phyloP scores from a whole-genome alignment of 2,329 filamentous ascomycete genomes.

The Venturia pyrina region DNA sequence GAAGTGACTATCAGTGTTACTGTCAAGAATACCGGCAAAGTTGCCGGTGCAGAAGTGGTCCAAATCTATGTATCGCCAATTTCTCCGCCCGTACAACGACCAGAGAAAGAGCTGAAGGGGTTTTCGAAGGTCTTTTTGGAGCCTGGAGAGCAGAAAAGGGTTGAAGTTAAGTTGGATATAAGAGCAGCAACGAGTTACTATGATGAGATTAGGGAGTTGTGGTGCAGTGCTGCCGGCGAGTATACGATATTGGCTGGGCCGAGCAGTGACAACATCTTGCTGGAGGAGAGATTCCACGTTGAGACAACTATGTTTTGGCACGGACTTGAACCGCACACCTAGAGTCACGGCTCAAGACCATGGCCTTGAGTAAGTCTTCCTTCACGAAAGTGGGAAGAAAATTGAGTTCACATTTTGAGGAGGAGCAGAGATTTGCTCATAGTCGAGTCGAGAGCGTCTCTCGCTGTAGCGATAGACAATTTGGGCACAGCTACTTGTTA shows the following conservation, averaged over 20 bases:
- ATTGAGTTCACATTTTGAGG: no score
- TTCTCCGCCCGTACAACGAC: conserved; percentile 49
- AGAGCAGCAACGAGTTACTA: background rate
- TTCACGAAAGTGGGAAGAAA: no score
- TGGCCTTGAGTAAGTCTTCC: no score
- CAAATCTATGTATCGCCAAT: conserved; percentile 47
- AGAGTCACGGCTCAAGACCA: no score
- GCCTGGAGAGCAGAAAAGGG: conserved; percentile 37
- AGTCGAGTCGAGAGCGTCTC: no score
- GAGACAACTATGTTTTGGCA: background rate
- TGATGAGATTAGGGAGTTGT: background rate
- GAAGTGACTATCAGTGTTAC: conserved; percentile 43
- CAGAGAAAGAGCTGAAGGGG: conserved; percentile 54
- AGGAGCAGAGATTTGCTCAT: no score
- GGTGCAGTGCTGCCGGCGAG: background rate
- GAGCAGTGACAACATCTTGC: background rate
- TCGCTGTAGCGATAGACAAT: no score
- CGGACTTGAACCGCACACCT: background rate
- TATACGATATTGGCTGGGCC: background rate
- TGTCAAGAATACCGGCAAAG: conserved; percentile 46
- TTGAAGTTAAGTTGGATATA: background rate
- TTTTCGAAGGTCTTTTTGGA: conserved; percentile 56
- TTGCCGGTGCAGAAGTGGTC: conserved; percentile 56
- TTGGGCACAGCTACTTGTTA: no score
- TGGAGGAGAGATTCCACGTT: background rate